Evolutionary conservation across 1,139 yeast species (phyloP).

Genomic region (Kurtzmaniella quercitrusa): DNA sequence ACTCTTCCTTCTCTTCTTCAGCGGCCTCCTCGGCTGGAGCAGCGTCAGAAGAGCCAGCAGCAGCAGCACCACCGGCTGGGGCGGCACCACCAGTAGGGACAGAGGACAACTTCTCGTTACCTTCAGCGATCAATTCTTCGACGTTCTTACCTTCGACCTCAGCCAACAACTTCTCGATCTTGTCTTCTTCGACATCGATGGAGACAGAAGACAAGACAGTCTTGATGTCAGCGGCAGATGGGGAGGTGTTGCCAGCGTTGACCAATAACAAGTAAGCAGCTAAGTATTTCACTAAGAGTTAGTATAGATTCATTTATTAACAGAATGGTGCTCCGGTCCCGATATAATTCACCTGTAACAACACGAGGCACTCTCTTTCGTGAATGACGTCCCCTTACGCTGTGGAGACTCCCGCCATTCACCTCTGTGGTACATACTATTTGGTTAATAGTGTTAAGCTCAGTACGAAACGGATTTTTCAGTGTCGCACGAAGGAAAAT

Average conservation of each 20-base stretch:
- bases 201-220: constrained; percentile 89
- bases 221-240: constrained; percentile 91
- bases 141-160: constrained; percentile 94
- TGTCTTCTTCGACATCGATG: constrained; percentile 90
- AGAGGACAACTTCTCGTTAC: constrained; percentile 91
- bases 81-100: constrained; percentile 98
- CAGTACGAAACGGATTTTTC: constrained; percentile 1
- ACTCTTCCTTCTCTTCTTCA: constrained; percentile 59
- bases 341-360: neutral
- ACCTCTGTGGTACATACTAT: neutral
- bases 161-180: constrained; percentile 76
- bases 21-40: constrained; percentile 72
- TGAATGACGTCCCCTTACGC: neutral
- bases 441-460: constrained; percentile 3
- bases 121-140: constrained; percentile 92
- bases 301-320: constrained; percentile 1
- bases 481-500: constrained; percentile 1
- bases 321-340: neutral
- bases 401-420: neutral
- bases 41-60: constrained; percentile 64
- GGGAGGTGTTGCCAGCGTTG: constrained; percentile 68
- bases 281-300: constrained; percentile 50
- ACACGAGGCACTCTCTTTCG: neutral
- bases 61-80: constrained; percentile 66
- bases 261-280: constrained; percentile 68